These are phyloP conservation scores for Gaertneriomyces semiglobifer DNA, from an alignment of 192 early-diverging fungal species.

Conservation along the genomic window DNA sequence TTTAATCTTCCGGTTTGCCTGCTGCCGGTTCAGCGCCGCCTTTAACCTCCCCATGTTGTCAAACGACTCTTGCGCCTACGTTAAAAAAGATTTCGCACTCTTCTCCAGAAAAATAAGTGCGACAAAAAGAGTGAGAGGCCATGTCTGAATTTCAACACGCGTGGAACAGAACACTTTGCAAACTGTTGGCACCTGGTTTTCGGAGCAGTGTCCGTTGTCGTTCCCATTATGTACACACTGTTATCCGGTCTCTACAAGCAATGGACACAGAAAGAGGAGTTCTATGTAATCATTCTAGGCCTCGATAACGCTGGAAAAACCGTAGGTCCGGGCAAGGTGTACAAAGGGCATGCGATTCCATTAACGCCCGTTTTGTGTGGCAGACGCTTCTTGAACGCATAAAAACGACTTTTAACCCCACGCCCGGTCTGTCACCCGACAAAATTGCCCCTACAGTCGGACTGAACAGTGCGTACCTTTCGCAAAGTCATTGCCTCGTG, in stretches of 20 bases:
- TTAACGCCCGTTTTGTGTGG: background rate
- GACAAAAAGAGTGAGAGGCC: too few relatives aligned
- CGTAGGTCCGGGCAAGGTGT: conserved; percentile 40
- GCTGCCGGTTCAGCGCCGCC: too few relatives aligned
- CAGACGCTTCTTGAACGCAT: conserved; percentile 91
- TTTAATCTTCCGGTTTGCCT: too few relatives aligned
- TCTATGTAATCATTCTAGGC: conserved; percentile 91
- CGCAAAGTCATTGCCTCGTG: background rate
- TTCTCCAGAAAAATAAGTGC: too few relatives aligned
- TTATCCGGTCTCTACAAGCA: conserved; percentile 86
- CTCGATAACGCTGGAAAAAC: conserved; percentile 98
- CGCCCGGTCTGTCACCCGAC: conserved; percentile 74
- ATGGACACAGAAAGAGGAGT: conserved; percentile 85
- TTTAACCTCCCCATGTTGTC: too few relatives aligned
- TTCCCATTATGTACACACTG: conserved; percentile 78
- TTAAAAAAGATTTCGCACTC: too few relatives aligned
- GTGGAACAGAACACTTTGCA: too few relatives aligned
- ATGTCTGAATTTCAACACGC: too few relatives aligned
- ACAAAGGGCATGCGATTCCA: background rate
- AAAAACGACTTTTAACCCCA: conserved; percentile 73
- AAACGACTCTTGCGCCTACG: too few relatives aligned
- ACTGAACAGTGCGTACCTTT: conserved; percentile 69
- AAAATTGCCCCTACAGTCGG: conserved; percentile 93
- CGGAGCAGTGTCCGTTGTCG: background rate
- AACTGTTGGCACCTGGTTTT: too few relatives aligned